Evolutionary conservation across 805 yeast genomes (phyloP), one percentile per base, ranked within the genome.

Genomic region (Starmerella lactis-condensi): DNA sequence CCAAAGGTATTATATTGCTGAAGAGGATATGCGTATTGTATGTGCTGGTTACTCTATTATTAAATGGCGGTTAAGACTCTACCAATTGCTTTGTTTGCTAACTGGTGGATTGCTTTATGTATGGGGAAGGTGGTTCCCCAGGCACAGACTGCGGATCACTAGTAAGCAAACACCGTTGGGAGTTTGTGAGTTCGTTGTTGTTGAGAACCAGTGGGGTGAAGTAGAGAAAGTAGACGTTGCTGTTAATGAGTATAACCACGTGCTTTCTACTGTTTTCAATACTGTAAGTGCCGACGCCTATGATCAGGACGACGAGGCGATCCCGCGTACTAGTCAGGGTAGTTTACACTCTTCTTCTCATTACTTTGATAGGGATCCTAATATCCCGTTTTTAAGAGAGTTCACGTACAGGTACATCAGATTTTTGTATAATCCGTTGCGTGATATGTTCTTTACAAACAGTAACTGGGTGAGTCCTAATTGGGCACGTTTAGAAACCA

Each of bases 181-280:
- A 1, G 64, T 65, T 38, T 75, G 94, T 20, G 92, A 82, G 45
- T 79, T 94, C 89, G 75, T 83, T 11, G 92, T 82, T 12, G 64
- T 89, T 16, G 99, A 89, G 54, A 91, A 81, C 43, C 95, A 83
- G 50, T 75, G 69, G 60, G 96, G 95, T 13, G 93, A 81, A 44
- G 62, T 89, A 38, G 62, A 66, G 22, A 64, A 74, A 13, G 63
- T 69, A 4, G 51, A 56, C 2, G 69, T 89, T 10, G 45, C 57
- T 1, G 65, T 74, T 40, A 54, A 56, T 26, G 64, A 77, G 60
- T 78, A 74, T 47, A 72, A 75, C 44, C 69, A 77, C 43, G 62
- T 78, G 8, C 47, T 85, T 21, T 75, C 91, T 2, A 66, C 76
- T 0, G 68, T 78, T 17, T 63, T 85, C 43, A 52, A 56, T 21